These are phyloP conservation scores for Austroboletus niveus DNA, from an alignment of 1,284 basidiomycete genomes.

Conservation along the genomic window DNA sequence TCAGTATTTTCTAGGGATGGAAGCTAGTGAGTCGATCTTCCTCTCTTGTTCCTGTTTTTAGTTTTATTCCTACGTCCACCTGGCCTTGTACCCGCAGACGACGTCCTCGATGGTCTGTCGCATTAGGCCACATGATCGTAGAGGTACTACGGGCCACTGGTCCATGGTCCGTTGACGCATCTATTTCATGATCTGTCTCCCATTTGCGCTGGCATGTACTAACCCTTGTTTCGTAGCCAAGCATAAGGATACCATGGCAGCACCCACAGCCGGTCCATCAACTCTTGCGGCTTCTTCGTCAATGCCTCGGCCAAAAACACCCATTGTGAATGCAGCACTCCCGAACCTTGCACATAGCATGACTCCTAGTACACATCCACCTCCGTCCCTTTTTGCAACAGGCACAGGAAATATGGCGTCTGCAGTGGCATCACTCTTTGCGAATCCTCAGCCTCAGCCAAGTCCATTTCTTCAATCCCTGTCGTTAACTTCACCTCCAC, in stretches of 20 bases:
- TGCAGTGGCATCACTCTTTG: constrained; percentile 16
- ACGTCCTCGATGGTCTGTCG: too few species aligned
- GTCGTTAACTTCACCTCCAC: constrained; percentile 7
- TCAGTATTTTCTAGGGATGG: constrained; percentile 75
- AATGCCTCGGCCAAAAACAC: constrained; percentile 24
- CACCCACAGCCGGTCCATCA: constrained; percentile 14
- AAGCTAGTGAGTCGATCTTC: constrained; percentile 48
- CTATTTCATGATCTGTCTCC: neutral
- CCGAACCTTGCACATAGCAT: constrained; percentile 26
- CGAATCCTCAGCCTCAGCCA: constrained; percentile 26
- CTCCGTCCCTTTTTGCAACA: constrained; percentile 26
- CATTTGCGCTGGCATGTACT: constrained; percentile 1
- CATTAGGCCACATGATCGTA: too few species aligned
- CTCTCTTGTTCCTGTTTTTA: neutral
- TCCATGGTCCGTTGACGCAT: too few species aligned
- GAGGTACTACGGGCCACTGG: too few species aligned
- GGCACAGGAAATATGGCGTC: constrained; percentile 12
- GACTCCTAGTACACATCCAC: constrained; percentile 34
- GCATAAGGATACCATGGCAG: constrained; percentile 16
- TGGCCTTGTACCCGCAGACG: too few species aligned
- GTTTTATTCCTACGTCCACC: neutral
- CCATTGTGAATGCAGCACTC: constrained; percentile 9
- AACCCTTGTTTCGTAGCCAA: constrained; percentile 20
- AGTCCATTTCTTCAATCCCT: constrained; percentile 30
- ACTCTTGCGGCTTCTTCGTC: constrained; percentile 12